Base-by-base conservation (phyloP, 2,329 filamentous ascomycete genomes). In the Metarhizium guizhouense region DNA sequence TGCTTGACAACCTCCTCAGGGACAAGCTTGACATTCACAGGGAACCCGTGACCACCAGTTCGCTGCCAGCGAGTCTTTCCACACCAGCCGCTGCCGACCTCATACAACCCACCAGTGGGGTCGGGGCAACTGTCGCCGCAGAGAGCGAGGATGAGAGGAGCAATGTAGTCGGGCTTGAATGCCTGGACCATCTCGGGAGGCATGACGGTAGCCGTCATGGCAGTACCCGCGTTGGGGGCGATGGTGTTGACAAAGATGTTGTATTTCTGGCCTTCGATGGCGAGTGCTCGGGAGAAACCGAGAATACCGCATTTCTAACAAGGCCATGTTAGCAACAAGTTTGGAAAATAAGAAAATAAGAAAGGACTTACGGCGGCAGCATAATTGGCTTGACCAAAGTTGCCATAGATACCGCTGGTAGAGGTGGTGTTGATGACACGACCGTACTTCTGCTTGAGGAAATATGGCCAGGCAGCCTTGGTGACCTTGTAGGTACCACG, bases 171-270 rank as follows among this genome's bases (percentile, higher is more conserved):
- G 58, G 94, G 94, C 85, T 97, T 99, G 81, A 99, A 96, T 49
- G 94, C 93, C 77, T 97, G 92, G 18, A 99, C 92, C 77, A 97
- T 85, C 77, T 99, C 94, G 74, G 96, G 91, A 34, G 94, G 94
- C 79, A 99, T 83, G 70, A 99, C 89, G 52, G 89, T 93, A 63
- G 86, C 83, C 55, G 94, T 99, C 89, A 99, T 94, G 69, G 87
- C 85, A 48, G 94, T 99, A 64, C 94, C 94, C 43, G 94, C 94
- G 67, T 97, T 99, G 63, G 94, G 94, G 29, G 94, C 94, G 67
- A 99, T 96, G 57, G 92, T 96, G 81, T 99, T 99, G 72, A 96
- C 90, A 66, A 85, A 91, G 73, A 99, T 97, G 80, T 96, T 96
- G 81, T 99, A 91, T 79, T 97, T 97, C 68, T 83, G 82, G 65